Base-by-base conservation (phyloP, 2,329 filamentous ascomycete species). In the Blumeriella jaapii region DNA sequence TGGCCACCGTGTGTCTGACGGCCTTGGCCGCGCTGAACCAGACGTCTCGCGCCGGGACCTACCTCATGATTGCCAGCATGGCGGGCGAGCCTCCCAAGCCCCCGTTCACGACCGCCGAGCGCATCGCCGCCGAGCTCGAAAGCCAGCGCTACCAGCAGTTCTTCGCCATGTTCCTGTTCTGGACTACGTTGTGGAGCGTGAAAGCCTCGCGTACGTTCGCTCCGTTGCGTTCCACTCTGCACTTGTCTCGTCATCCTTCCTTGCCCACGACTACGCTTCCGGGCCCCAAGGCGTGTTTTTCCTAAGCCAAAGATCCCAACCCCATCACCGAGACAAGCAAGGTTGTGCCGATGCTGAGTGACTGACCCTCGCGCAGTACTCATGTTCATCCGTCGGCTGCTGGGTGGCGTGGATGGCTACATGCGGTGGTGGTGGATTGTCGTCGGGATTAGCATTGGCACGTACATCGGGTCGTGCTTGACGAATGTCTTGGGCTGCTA, bases 171-270 rank as follows among this genome's bases (percentile, higher is more conserved):
- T n/a, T 51, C 1, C 8, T 49, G 6, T 51, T 49, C 29, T 50
- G 44, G 44, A 42, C 32, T 9, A 49, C 46, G 29, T 31, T 50
- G 8, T 51, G 50, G 50, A 27, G 18, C 5, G 41, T 51, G 28
- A 51, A 52, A 27, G 44, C n/a, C n/a, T n/a, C 4, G 7, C 4
- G 22, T 3, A n/a, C 9, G 4, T 3, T n/a, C 4, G 3, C 22
- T 24, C 22, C 22, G 3, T 4, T 8, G 10, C 22, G 3, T 3
- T n/a, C 22, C 3, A 4, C 12, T 24, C 22, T 8, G 4, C 7
- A 4, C 4, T 24, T 24, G n/a, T n/a, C n/a, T n/a, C n/a, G n/a
- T 8, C 22, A 24, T 3, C 3, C 7, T 4, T 24, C 22, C 22
- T 8, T 3, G 7, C 22, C 4, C 3, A n/a, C 22, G 12, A 24